A percentile compares a stretch with the other conserved stretches of the same genome.
Conservation (phyloP, 768 basidiomycete genomes). For the Botryobasidium botryosum region DNA sequence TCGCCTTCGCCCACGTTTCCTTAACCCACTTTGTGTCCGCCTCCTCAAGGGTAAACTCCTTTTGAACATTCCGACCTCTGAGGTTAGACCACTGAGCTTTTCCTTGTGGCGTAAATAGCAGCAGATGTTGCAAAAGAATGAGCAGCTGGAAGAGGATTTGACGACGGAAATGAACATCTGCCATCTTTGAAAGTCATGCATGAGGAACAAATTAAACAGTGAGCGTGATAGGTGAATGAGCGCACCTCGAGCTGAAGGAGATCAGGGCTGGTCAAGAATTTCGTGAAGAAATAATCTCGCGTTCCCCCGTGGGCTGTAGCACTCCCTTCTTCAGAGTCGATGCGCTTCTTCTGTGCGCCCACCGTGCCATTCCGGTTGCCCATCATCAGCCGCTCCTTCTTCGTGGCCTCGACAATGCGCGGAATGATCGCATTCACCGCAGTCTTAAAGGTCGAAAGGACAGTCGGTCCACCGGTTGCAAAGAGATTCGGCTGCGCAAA, state of each 20-base stretch:
- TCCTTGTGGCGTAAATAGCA: constrained; percentile 7
- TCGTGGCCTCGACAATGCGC: constrained; percentile 70
- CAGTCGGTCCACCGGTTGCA: constrained; percentile 29
- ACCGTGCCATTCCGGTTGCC: constrained; percentile 38
- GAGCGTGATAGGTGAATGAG: neutral
- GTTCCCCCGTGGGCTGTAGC: constrained; percentile 15
- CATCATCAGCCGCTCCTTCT: constrained; percentile 78
- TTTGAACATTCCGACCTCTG: constrained; percentile 1
- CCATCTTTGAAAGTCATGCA: constrained; percentile 34
- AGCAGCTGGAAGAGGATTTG: constrained; percentile 66
- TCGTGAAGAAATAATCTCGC: constrained; percentile 78
- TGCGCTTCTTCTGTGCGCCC: constrained; percentile 32
- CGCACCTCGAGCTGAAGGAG: constrained; percentile 71
- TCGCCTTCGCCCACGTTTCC: constrained; percentile 4
- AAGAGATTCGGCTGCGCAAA: constrained; percentile 73
- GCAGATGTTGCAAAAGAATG: constrained; percentile 18
- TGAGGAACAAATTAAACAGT: neutral
- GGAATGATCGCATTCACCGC: constrained; percentile 57
- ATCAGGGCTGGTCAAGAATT: constrained; percentile 79
- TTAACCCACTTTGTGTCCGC: constrained; percentile 9
- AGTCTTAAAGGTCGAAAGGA: constrained; percentile 49
- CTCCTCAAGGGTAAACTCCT: constrained; percentile 7
- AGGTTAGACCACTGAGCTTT: constrained; percentile 4
- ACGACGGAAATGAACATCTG: constrained; percentile 83
- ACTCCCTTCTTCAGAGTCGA: constrained; percentile 28